Evolutionary conservation across 2,329 filamentous ascomycete genomes (phyloP).

Genomic region (Colletotrichum gigasporum): DNA sequence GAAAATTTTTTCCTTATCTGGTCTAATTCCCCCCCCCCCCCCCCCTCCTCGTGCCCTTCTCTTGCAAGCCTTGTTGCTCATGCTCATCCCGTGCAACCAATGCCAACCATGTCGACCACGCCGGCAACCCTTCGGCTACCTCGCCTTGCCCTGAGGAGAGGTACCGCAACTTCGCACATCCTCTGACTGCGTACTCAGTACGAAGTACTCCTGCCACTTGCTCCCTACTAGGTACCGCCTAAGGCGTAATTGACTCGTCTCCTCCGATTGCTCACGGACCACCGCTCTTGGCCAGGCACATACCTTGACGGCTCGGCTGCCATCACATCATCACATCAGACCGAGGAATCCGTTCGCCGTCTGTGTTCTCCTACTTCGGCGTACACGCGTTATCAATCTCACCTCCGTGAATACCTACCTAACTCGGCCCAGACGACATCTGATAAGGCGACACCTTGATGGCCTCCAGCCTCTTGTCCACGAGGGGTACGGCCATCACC

Average conservation of each 20-base stretch:
- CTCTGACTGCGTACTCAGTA: background rate
- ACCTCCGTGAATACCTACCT: background rate
- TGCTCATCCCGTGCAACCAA: conserved; percentile 1
- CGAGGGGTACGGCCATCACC: conserved; percentile 1
- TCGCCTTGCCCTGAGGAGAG: background rate
- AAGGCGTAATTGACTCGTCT: background rate
- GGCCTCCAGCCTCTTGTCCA: background rate
- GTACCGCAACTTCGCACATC: background rate
- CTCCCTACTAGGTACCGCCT: no score
- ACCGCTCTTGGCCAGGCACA: background rate
- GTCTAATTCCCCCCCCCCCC: background rate
- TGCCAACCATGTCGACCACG: background rate
- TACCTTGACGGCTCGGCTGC: background rate
- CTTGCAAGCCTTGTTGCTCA: background rate
- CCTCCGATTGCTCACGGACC: conserved; percentile 12
- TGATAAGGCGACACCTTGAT: conserved; percentile 23
- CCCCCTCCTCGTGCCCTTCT: background rate
- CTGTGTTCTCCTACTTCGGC: background rate
- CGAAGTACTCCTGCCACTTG: background rate
- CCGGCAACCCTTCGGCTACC: background rate
- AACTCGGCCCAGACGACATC: background rate
- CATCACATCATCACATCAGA: conserved; percentile 13
- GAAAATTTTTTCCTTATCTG: conserved; percentile 35
- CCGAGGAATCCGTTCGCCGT: conserved; percentile 2
- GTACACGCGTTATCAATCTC: background rate